Evolutionary conservation across 139 green algal genomes (phyloP).

Genomic region (Chlorella sp.): DNA sequence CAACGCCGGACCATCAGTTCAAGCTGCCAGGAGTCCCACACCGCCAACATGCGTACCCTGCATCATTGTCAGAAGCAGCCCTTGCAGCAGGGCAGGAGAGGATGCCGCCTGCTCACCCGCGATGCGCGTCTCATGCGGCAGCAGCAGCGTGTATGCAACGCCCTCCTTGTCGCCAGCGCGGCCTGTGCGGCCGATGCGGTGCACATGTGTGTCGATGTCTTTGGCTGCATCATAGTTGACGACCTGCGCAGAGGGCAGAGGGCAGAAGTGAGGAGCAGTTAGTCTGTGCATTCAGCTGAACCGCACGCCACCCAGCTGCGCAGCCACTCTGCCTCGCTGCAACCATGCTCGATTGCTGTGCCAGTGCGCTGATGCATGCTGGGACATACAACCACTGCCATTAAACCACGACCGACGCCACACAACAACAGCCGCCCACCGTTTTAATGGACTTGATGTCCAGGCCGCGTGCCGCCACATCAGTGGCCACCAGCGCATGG

Average conservation of each 20-base stretch:
- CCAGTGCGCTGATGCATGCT: no score
- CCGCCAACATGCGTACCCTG: no score
- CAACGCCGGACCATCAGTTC: no score
- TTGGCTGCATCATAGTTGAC: constrained; percentile 88
- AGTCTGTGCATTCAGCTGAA: no score
- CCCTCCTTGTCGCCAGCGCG: constrained; percentile 95
- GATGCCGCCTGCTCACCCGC: not conserved
- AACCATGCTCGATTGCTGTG: no score
- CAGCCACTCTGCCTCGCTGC: no score
- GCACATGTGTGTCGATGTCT: constrained; percentile 92
- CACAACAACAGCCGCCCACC: not conserved
- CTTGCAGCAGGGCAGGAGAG: no score
- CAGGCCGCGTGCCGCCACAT: constrained; percentile 84
- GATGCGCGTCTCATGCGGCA: constrained; percentile 60
- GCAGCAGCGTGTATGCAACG: constrained; percentile 85
- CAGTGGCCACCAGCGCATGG: constrained; percentile 83
- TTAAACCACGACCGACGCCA: not conserved
- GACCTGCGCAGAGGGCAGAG: constrained; percentile 54
- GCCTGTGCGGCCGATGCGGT: constrained; percentile 94
- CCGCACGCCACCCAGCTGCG: no score
- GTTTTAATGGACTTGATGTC: constrained; percentile 88
- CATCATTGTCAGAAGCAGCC: no score
- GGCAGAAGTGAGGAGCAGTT: no score
- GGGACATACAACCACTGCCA: no score
- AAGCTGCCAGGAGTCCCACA: no score